Conservation (phyloP, 2,329 filamentous ascomycete species). For the Diplodia mutila region DNA sequence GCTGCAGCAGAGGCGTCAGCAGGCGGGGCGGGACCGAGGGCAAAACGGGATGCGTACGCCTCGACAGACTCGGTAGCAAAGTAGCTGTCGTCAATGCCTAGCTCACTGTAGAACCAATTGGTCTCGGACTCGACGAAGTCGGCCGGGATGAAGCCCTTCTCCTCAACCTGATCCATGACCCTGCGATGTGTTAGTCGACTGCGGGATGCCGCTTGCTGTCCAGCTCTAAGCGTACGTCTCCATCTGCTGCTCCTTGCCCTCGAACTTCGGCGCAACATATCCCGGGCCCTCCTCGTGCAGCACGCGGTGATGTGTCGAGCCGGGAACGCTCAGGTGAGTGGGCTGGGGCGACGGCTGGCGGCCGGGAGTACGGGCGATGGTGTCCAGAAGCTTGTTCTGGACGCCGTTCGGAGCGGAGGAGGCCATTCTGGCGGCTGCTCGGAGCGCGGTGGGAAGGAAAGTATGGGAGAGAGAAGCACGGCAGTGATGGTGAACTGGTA, state of each 20-base stretch:
- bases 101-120: conserved; percentile 95
- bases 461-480: not conserved
- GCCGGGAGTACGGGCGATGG: conserved; percentile 55
- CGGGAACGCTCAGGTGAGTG: conserved; percentile 77
- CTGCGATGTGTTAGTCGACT: conserved; percentile 44
- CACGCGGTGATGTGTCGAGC: conserved; percentile 65
- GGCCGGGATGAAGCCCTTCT: conserved; percentile 83
- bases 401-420: conserved; percentile 28
- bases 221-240: conserved; percentile 58
- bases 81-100: conserved; percentile 98
- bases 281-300: conserved; percentile 88
- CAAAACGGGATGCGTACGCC: conserved; percentile 51
- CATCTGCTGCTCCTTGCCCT: conserved; percentile 92
- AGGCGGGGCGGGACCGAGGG: not conserved
- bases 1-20: conserved; percentile 33
- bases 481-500: not conserved
- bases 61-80: conserved; percentile 87
- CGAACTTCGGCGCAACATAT: conserved; percentile 92
- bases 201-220: conserved; percentile 8
- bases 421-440: conserved; percentile 15
- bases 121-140: conserved; percentile 84
- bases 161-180: conserved; percentile 78
- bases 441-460: not conserved
- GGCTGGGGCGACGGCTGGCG: conserved; percentile 85
- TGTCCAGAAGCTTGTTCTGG: conserved; percentile 63